Evolutionary conservation across 192 early-diverging fungal genomes (phyloP).

Genomic region (Coemansia sp.): DNA sequence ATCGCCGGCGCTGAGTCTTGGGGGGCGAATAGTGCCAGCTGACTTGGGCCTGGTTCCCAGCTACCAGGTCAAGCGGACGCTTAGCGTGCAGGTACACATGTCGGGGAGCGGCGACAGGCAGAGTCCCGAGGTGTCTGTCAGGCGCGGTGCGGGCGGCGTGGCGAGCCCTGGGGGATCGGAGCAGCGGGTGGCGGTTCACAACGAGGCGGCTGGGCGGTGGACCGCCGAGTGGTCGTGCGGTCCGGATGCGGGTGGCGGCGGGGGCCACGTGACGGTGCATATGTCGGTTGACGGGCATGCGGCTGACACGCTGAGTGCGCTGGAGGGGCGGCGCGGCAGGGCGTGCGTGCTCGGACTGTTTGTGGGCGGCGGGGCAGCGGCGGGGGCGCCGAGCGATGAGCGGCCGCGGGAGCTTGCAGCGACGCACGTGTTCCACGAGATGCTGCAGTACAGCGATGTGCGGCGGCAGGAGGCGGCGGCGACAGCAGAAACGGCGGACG

Average conservation of each 20-base stretch:
- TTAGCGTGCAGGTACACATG: neutral
- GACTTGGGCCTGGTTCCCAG: constrained; percentile 10
- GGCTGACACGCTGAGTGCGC: constrained; percentile 2
- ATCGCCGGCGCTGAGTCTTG: constrained; percentile 6
- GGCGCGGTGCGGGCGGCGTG: neutral
- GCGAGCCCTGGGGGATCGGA: no score
- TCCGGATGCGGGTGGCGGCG: neutral
- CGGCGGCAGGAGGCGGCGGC: constrained; percentile 2
- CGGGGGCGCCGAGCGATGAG: neutral
- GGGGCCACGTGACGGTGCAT: neutral
- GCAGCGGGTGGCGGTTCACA: no score
- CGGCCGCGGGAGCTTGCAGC: neutral
- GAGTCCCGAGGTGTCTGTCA: neutral
- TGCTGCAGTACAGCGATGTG: constrained; percentile 14
- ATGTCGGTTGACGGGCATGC: neutral
- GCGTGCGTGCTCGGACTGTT: neutral
- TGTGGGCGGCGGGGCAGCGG: neutral
- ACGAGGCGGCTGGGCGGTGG: no score
- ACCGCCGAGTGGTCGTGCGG: neutral
- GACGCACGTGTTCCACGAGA: constrained; percentile 32
- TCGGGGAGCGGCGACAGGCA: neutral
- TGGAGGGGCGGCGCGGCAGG: neutral
- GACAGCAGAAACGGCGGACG: neutral
- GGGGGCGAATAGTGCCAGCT: no score
- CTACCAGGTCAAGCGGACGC: constrained; percentile 3